These are phyloP conservation scores for Candida sanyaensis DNA, from an alignment of 1,139 yeast genomes.

Conservation along the genomic window DNA sequence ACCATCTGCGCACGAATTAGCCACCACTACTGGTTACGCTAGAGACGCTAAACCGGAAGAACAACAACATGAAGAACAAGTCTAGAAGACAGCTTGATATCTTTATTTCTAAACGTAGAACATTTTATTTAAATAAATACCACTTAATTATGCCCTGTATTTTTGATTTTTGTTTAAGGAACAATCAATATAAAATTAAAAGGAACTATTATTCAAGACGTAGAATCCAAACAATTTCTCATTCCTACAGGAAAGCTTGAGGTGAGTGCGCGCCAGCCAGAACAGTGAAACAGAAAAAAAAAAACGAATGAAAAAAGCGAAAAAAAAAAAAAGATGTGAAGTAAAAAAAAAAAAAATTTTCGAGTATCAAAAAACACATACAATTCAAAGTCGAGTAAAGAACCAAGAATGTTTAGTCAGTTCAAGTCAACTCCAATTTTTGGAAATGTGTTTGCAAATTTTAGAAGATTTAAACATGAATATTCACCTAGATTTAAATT, in stretches of 20 bases:
- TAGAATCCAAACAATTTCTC: no score
- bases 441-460: slow-evolving; percentile 1
- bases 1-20: slow-evolving; percentile 34
- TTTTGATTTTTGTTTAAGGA: neutral
- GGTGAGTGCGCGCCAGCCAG: no score
- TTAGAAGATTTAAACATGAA: slow-evolving; percentile 70
- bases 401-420: slow-evolving; percentile 1
- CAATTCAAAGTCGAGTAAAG: no score
- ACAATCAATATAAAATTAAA: neutral
- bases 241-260: no score
- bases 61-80: slow-evolving; percentile 19
- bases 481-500: slow-evolving; percentile 81
- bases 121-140: neutral
- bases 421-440: slow-evolving; percentile 1
- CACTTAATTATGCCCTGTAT: neutral
- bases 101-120: neutral
- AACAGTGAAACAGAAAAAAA: no score
- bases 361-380: neutral
- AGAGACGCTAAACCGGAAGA: slow-evolving; percentile 23
- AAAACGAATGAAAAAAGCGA: no score
- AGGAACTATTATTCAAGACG: no score
- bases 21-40: slow-evolving; percentile 27
- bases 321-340: neutral
- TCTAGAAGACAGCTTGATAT: slow-evolving; percentile 4
- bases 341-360: neutral